These are phyloP conservation scores for Miscanthus sacchariflorus DNA, from an alignment of 202 grass and related monocot genomes.

Conservation along the genomic window DNA sequence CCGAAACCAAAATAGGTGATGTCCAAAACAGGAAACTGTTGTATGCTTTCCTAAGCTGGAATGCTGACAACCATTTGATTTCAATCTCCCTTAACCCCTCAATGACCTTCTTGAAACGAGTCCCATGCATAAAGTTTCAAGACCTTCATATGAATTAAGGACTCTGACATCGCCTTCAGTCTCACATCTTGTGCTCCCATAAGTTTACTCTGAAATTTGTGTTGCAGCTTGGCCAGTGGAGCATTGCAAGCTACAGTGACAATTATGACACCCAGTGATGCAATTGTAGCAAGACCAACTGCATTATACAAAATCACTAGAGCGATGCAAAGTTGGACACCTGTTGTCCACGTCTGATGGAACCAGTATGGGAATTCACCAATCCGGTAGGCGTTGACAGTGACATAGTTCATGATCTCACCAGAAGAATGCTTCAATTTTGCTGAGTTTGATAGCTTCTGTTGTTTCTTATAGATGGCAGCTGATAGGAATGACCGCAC, in stretches of 20 bases:
- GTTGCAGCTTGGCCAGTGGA: conserved; percentile 81
- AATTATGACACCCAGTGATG: conserved; percentile 74
- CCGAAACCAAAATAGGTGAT: conserved; percentile 87
- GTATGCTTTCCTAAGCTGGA: conserved; percentile 87
- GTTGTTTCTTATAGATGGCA: conserved; percentile 88
- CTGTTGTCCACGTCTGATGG: conserved; percentile 91
- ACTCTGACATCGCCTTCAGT: conserved; percentile 87
- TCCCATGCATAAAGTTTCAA: conserved; percentile 94
- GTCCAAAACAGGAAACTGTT: conserved; percentile 91
- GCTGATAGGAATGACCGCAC: conserved; percentile 83
- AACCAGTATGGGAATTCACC: conserved; percentile 96
- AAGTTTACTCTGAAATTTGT: conserved; percentile 81
- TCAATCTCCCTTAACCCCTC: conserved; percentile 79
- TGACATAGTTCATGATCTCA: conserved; percentile 92
- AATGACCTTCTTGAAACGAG: conserved; percentile 84
- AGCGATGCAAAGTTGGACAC: conserved; percentile 78
- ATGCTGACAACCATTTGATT: conserved; percentile 80
- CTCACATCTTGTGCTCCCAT: conserved; percentile 91
- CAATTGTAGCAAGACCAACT: conserved; percentile 67
- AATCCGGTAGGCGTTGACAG: conserved; percentile 80
- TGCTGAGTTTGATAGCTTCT: conserved; percentile 65
- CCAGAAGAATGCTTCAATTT: conserved; percentile 84
- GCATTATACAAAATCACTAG: conserved; percentile 81
- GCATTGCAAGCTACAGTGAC: conserved; percentile 81
- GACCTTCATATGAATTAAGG: conserved; percentile 87